Base-by-base conservation (phyloP, 139 green algal genomes). In the Spirogloea muscicola region DNA sequence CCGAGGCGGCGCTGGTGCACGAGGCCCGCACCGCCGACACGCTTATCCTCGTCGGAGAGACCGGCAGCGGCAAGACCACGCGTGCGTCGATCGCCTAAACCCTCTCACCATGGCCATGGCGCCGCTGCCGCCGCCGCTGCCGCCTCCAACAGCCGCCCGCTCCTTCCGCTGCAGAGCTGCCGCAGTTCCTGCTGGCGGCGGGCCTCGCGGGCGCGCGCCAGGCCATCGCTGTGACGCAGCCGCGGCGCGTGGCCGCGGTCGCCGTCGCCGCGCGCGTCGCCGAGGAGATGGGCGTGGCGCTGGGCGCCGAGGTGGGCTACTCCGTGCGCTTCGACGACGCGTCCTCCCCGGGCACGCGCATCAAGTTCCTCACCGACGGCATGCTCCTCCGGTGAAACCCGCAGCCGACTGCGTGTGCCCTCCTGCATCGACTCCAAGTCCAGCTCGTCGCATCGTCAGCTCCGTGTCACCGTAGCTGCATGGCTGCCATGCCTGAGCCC, bases 351-450 rank as follows among this genome's bases (percentile, higher is more conserved):
- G 51, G 37, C 74, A 98, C 94, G 2, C 29, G 68, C 0, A 73
- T 98, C 59, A 98, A 98, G 87, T 98, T 97, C 88, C 95, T 97
- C 87, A 97, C 93, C 2, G 94, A 98, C 66, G 94, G 94, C 31
- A 93, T 98, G 90, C 85, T 98, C 79, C 84, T 98, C 55, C 83
- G 65, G 65, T 74, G 42, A n/a, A n/a, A n/a, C n/a, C n/a, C n/a
- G n/a, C n/a, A n/a, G n/a, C n/a, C n/a, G n/a, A n/a, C n/a, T n/a
- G n/a, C n/a, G n/a, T n/a, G n/a, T n/a, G n/a, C n/a, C n/a, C n/a
- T n/a, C n/a, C n/a, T n/a, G n/a, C n/a, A n/a, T n/a, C n/a, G n/a
- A n/a, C n/a, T n/a, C n/a, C n/a, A n/a, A n/a, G n/a, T n/a, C n/a
- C n/a, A n/a, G n/a, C n/a, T n/a, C n/a, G n/a, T n/a, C n/a, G n/a